These are phyloP conservation scores for Aureobasidium leucospermi DNA, from an alignment of 2,329 filamentous ascomycete species.

Conservation along the genomic window DNA sequence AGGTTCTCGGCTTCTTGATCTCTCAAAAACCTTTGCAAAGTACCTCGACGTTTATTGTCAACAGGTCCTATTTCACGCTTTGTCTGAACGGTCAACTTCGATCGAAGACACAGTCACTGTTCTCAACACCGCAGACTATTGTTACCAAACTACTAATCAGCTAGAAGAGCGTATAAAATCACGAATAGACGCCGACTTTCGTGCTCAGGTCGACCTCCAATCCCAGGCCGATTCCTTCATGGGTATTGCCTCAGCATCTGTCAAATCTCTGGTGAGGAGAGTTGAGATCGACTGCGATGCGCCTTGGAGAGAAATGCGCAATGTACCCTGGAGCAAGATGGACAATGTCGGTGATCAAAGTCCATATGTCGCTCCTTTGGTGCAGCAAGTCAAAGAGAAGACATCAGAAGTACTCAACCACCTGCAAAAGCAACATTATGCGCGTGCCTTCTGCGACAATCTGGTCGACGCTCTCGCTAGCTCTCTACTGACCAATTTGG, in stretches of 20 bases:
- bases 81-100: constrained; percentile 54
- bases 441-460: constrained; percentile 89
- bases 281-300: constrained; percentile 78
- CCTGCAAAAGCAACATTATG: constrained; percentile 86
- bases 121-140: constrained; percentile 95
- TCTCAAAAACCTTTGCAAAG: constrained; percentile 79
- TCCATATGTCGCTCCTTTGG: constrained; percentile 77
- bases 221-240: constrained; percentile 93
- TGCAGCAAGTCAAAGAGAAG: constrained; percentile 64
- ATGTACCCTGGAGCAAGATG: constrained; percentile 90
- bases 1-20: constrained; percentile 73
- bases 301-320: constrained; percentile 94
- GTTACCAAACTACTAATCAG: constrained; percentile 86
- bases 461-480: constrained; percentile 81
- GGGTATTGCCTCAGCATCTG: constrained; percentile 82
- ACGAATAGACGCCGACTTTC: constrained; percentile 73
- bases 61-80: constrained; percentile 72
- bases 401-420: constrained; percentile 68
- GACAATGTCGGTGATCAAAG: constrained; percentile 91
- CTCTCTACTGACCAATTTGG: constrained; percentile 74
- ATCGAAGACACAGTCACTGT: constrained; percentile 78
- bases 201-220: constrained; percentile 73
- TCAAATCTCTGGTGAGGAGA: constrained; percentile 74
- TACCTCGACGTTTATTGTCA: constrained; percentile 95
- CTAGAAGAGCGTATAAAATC: constrained; percentile 92